Conservation (phyloP, 2,329 filamentous ascomycete genomes). For the Sphaerulina vaccinii region DNA sequence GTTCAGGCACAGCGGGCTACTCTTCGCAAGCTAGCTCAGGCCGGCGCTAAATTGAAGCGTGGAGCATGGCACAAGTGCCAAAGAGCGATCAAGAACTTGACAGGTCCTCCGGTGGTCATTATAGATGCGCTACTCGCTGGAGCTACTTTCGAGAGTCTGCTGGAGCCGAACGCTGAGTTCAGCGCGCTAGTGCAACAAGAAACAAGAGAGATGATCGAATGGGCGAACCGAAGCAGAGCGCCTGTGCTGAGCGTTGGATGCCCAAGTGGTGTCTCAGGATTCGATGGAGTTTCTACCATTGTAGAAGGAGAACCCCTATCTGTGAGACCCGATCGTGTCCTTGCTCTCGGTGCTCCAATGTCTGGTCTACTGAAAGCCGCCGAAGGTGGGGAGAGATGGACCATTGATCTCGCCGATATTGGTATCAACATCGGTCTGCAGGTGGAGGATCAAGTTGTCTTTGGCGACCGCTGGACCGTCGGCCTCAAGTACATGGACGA, state of each 20-base stretch:
- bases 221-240: conserved; percentile 85
- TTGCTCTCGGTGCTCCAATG: conserved; percentile 84
- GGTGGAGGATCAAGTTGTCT: conserved; percentile 80
- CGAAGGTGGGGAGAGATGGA: conserved; percentile 64
- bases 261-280: conserved; percentile 82
- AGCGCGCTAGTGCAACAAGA: conserved; percentile 69
- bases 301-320: conserved; percentile 76
- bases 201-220: conserved; percentile 86
- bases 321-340: conserved; percentile 76
- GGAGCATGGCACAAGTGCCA: conserved; percentile 58
- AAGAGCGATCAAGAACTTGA: conserved; percentile 53
- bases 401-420: conserved; percentile 78
- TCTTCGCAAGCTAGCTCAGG: conserved; percentile 68
- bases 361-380: conserved; percentile 78
- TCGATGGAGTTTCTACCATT: conserved; percentile 64
- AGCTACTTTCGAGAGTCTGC: conserved; percentile 82
- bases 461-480: conserved; percentile 82
- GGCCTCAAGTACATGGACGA: conserved; percentile 37
- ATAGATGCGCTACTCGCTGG: conserved; percentile 88
- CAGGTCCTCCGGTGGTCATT: conserved; percentile 72
- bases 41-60: conserved; percentile 60
- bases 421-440: conserved; percentile 83
- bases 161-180: conserved; percentile 45
- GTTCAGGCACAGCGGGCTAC: conserved; percentile 79
- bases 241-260: conserved; percentile 85